Conservation (phyloP, 306 rosid genomes). For the peach (Prunus persica) region DNA sequence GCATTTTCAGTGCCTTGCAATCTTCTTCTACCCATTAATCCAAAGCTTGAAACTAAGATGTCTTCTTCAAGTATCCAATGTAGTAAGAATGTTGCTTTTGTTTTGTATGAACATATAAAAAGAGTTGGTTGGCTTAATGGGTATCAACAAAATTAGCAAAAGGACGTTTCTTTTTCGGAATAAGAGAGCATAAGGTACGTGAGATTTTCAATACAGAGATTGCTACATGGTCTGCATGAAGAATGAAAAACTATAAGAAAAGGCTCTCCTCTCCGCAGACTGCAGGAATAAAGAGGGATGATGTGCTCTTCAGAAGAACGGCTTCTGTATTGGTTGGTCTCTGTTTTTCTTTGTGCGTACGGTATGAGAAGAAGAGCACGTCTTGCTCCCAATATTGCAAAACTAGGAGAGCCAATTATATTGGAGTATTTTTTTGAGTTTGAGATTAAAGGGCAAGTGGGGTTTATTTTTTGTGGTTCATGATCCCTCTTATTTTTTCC, state of each 20-base stretch:
- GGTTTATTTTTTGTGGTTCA: not conserved
- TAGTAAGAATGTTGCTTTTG: not conserved
- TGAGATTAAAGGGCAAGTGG: not conserved
- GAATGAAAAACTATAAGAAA: no score
- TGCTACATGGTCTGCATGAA: not conserved
- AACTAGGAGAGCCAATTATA: not conserved
- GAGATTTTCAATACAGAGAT: no score
- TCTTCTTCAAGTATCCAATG: conserved; percentile 7
- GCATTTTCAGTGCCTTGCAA: conserved; percentile 22
- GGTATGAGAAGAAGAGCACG: not conserved
- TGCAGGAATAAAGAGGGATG: no score
- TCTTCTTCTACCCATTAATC: conserved; percentile 34
- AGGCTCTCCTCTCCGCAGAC: no score
- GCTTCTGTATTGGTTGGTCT: not conserved
- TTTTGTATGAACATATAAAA: not conserved
- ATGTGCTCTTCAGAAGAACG: not conserved
- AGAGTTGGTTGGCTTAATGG: not conserved
- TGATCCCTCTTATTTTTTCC: not conserved
- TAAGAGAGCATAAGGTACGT: no score
- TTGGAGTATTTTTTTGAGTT: not conserved
- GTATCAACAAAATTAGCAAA: not conserved
- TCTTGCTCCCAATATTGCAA: not conserved
- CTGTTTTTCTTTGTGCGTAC: not conserved
- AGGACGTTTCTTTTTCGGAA: not conserved
- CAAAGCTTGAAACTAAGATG: conserved; percentile 2